These are phyloP conservation scores for Mycogone perniciosa DNA, from an alignment of 2,329 filamentous ascomycete species.

Conservation along the genomic window DNA sequence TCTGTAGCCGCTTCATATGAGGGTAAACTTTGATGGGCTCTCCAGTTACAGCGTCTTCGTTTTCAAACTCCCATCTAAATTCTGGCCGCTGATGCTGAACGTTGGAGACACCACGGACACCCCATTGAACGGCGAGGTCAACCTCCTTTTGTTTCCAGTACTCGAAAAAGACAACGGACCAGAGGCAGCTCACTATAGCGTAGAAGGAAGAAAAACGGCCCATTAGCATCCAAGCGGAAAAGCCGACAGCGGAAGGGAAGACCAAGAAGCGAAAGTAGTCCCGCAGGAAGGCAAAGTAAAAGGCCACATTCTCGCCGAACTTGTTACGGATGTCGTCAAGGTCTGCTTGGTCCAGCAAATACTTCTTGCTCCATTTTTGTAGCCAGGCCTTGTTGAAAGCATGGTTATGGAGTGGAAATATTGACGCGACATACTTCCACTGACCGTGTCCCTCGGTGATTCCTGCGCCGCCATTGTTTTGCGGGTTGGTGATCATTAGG, in stretches of 20 bases:
- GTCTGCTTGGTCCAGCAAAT: conserved; percentile 57
- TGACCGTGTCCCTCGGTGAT: conserved; percentile 62
- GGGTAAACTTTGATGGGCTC: conserved; percentile 73
- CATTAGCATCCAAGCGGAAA: conserved; percentile 72
- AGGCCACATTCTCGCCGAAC: conserved; percentile 80
- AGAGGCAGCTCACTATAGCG: conserved; percentile 71
- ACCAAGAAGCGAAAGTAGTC: conserved; percentile 81
- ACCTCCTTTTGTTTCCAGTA: conserved; percentile 93
- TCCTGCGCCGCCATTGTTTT: conserved; percentile 70
- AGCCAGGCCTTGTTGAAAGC: conserved; percentile 70
- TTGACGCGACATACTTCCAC: conserved; percentile 65
- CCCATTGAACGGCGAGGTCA: conserved; percentile 83
- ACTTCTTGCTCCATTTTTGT: conserved; percentile 66
- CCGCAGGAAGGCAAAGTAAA: conserved; percentile 93
- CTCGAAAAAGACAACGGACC: conserved; percentile 85
- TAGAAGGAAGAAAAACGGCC: conserved; percentile 80
- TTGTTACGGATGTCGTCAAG: conserved; percentile 69
- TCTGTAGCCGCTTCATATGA: conserved; percentile 63
- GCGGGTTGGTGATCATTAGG: conserved; percentile 69
- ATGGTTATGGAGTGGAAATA: conserved; percentile 77
- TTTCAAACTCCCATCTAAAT: conserved; percentile 72
- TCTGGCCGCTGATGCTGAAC: conserved; percentile 73
- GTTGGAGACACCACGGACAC: conserved; percentile 73
- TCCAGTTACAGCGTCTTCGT: conserved; percentile 74
- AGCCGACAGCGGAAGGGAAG: conserved; percentile 74